Percentiles rank a stretch among this genome's conserved stretches.
phyloP scores from a whole-genome alignment of 225 moss, liverwort and hornwort species.

The Straminergon stramineum region DNA sequence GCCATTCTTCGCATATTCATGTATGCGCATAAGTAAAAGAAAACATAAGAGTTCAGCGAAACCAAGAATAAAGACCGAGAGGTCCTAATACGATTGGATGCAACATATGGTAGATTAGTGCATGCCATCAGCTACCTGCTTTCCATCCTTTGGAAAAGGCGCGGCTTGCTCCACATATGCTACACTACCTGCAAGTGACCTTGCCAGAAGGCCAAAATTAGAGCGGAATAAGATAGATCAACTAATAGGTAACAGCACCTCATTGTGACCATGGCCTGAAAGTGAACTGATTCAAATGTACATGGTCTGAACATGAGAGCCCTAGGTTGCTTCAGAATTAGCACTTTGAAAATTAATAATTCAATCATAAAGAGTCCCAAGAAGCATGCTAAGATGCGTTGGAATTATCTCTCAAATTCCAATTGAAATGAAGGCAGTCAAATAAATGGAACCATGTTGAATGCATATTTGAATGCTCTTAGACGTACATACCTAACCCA shows the following conservation, averaged over 20 bases:
- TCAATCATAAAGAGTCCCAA: neutral
- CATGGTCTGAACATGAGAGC: neutral
- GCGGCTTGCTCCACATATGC: slow-evolving; percentile 94
- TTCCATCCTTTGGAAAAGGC: slow-evolving; percentile 97
- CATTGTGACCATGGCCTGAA: neutral
- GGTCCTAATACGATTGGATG: neutral
- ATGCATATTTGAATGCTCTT: neutral
- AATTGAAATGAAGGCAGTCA: neutral
- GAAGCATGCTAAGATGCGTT: neutral
- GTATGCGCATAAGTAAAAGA: neutral
- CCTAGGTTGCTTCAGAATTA: neutral
- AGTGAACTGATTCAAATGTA: neutral
- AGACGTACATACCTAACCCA: neutral
- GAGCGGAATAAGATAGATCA: neutral
- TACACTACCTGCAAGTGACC: slow-evolving; percentile 64
- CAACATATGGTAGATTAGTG: neutral
- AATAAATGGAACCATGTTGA: neutral
- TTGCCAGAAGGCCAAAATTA: neutral
- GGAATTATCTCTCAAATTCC: neutral
- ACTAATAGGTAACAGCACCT: neutral
- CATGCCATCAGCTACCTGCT: slow-evolving; percentile 48
- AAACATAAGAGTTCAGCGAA: neutral
- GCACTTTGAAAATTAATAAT: neutral
- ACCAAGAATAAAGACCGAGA: neutral
- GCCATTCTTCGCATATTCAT: neutral